Conservation (phyloP, 1,284 basidiomycete genomes). For the Moniliophthora roreri region DNA sequence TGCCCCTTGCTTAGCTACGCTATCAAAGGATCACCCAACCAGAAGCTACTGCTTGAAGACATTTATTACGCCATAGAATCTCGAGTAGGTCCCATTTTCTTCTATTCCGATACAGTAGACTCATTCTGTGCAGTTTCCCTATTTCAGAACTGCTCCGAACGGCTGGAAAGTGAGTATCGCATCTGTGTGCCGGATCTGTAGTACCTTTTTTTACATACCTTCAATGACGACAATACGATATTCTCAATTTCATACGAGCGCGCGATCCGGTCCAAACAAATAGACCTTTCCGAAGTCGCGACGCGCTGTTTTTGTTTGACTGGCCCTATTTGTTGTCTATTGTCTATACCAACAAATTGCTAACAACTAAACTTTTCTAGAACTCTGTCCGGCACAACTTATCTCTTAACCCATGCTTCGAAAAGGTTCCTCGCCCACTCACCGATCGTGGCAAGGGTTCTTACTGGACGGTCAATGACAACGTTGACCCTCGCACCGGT, state of each 20-base stretch:
- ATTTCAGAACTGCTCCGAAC: slow-evolving; percentile 77
- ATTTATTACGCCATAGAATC: slow-evolving; percentile 88
- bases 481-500: slow-evolving; percentile 81
- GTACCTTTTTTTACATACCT: background rate
- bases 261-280: slow-evolving; percentile 22
- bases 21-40: slow-evolving; percentile 83
- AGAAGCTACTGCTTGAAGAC: slow-evolving; percentile 78
- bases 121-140: slow-evolving; percentile 62
- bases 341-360: slow-evolving; percentile 39
- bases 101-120: slow-evolving; percentile 9
- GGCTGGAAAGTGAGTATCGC: slow-evolving; percentile 75
- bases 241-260: slow-evolving; percentile 19
- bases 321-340: slow-evolving; percentile 50
- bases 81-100: slow-evolving; percentile 49
- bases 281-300: slow-evolving; percentile 28
- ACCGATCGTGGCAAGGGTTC: slow-evolving; percentile 87
- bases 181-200: background rate
- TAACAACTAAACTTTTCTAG: slow-evolving; percentile 40
- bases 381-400: slow-evolving; percentile 95
- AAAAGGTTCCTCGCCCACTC: slow-evolving; percentile 86
- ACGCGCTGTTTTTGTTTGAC: slow-evolving; percentile 59
- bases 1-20: slow-evolving; percentile 57
- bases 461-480: slow-evolving; percentile 87
- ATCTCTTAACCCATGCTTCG: slow-evolving; percentile 90
- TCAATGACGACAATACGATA: slow-evolving; percentile 3